Evolutionary conservation across 116 monocot genomes (phyloP).

Genomic region (Iris pallida): DNA sequence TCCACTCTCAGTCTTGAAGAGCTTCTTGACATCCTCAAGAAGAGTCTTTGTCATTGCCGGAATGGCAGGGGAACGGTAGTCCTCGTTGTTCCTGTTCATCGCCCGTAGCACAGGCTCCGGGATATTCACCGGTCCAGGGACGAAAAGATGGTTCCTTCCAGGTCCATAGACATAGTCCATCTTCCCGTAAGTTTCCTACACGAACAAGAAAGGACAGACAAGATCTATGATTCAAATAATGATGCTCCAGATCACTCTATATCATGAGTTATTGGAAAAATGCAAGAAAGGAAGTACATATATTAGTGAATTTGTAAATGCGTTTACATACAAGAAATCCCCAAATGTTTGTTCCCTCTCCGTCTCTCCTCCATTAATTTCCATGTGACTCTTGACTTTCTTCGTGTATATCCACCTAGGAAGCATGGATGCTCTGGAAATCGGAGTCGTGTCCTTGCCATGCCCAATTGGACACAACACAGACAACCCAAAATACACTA

Average conservation of each 20-base stretch:
- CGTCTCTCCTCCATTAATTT: too few relatives aligned
- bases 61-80: constrained; percentile 82
- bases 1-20: constrained; percentile 91
- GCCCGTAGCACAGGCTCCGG: constrained; percentile 85
- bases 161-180: constrained; percentile 88
- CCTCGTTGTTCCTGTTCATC: constrained; percentile 95
- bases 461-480: too few relatives aligned
- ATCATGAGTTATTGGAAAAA: too few relatives aligned
- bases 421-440: too few relatives aligned
- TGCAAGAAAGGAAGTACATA: not conserved
- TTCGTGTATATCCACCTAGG: too few relatives aligned
- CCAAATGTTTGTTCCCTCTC: not conserved
- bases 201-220: not conserved
- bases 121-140: constrained; percentile 93
- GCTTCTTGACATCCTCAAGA: constrained; percentile 92
- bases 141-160: constrained; percentile 84
- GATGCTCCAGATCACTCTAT: not conserved
- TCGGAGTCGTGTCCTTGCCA: too few relatives aligned
- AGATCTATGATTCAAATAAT: not conserved
- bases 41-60: constrained; percentile 84
- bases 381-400: too few relatives aligned
- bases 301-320: not conserved
- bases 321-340: not conserved
- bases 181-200: constrained; percentile 10
- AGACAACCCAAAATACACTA: too few relatives aligned